A percentile compares a stretch with the other conserved stretches of the same genome.
phyloP scores from a whole-genome alignment of 257 asterid genomes.

The Ilex asprella region DNA sequence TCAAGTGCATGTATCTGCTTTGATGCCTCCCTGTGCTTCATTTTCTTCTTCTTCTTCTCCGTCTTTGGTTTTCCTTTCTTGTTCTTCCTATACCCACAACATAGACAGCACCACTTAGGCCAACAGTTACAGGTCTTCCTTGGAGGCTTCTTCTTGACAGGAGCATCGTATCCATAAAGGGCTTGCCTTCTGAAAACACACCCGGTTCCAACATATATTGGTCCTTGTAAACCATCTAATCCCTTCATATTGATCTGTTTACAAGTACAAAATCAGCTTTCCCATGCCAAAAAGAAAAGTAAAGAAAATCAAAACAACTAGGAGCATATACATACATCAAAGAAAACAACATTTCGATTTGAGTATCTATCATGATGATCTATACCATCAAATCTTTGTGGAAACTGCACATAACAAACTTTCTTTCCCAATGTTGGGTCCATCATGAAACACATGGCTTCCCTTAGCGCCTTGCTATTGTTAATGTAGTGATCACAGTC shows the following conservation, averaged over 20 bases:
- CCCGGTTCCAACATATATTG: slow-evolving; percentile 90
- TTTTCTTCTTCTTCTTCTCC: slow-evolving; percentile 45
- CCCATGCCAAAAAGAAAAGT: slow-evolving; percentile 1
- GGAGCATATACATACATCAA: slow-evolving; percentile 56
- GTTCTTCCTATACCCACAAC: slow-evolving; percentile 53
- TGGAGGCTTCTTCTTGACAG: slow-evolving; percentile 62
- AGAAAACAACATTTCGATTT: slow-evolving; percentile 80
- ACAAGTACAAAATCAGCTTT: slow-evolving; percentile 16
- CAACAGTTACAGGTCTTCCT: slow-evolving; percentile 89
- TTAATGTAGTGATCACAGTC: slow-evolving; percentile 95
- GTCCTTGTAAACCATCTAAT: slow-evolving; percentile 94
- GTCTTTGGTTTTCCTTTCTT: slow-evolving; percentile 54
- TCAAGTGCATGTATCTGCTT: slow-evolving; percentile 92
- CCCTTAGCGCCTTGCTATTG: slow-evolving; percentile 87
- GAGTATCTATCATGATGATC: slow-evolving; percentile 87
- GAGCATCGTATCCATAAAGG: slow-evolving; percentile 78
- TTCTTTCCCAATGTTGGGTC: slow-evolving; percentile 87
- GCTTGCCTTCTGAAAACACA: slow-evolving; percentile 93
- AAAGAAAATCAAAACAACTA: slow-evolving; percentile 4
- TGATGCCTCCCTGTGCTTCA: slow-evolving; percentile 72
- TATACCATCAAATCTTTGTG: slow-evolving; percentile 90
- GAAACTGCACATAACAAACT: slow-evolving; percentile 90
- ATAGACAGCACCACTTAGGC: slow-evolving; percentile 75
- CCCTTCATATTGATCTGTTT: slow-evolving; percentile 94
- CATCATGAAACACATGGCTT: slow-evolving; percentile 98